Base-by-base conservation (phyloP, 2,329 filamentous ascomycete genomes). In the Byssochlamys sp. region DNA sequence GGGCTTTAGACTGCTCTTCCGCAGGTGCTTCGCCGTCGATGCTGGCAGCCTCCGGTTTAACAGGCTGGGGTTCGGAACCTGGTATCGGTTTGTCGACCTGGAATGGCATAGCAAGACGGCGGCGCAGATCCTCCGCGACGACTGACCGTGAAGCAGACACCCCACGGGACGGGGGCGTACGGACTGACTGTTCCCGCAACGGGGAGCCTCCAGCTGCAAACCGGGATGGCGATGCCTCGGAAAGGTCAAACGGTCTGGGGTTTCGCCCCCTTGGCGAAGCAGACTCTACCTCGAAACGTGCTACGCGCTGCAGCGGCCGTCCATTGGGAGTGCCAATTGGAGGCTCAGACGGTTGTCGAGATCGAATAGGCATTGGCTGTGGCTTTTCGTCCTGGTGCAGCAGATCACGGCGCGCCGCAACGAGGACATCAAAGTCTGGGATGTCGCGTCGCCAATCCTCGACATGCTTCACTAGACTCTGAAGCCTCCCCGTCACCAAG, bases 361-460 rank as follows among this genome's bases (percentile, higher is more conserved):
- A 63, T 19, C 61, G 55, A 54, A 39, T 53, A 1, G 63, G 59
- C 6, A 58, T 28, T 26, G 35, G 58, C 48, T 59, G 55, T 2
- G 65, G 61, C 7, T 63, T 62, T n/a, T 73, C 68, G 5, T 69
- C 68, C 5, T 67, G 65, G 52, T 74, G 72, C 3, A 76, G 66
- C 1, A 75, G 58, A 52, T 74, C 69, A 11, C 69, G 67, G 79
- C 84, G 70, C 81, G 84, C 72, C 80, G 85, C 69, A 3, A 91
- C 75, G 2, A 91, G 78, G 39, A 88, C 84, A 55, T 90, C 85
- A 67, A 91, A 91, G 39, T 88, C 83, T 0, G 87, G 83, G 5
- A 91, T 80, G 4, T 82, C 81, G 52, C 77, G 75, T 55, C 84
- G 82, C 75, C 87, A 90, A 1, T 75, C 75, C 12, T 77, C 72